Percentiles rank a stretch among this genome's conserved stretches.
phyloP scores from a whole-genome alignment of 805 yeast species.

The Myxozyma geophila region DNA sequence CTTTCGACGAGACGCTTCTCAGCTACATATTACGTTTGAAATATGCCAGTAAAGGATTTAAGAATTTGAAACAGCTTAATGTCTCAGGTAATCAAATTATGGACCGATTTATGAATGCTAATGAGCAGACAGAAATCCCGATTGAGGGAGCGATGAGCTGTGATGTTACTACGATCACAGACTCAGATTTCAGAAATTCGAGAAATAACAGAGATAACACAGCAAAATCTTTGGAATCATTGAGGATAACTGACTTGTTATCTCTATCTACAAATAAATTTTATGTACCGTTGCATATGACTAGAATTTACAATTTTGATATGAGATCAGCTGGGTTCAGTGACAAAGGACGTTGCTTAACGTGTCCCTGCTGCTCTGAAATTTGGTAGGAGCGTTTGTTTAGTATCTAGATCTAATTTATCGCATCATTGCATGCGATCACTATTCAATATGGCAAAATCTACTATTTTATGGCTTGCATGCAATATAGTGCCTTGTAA shows the following conservation, averaged over 20 bases:
- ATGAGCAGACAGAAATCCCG: not conserved
- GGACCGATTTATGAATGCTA: not conserved
- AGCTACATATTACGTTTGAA: not conserved
- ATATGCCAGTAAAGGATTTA: not conserved
- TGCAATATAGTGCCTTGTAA: too few relatives aligned
- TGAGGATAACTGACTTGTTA: not conserved
- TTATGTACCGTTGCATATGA: not conserved
- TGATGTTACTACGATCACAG: not conserved
- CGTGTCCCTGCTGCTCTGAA: conserved; percentile 12
- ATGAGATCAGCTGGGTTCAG: conserved; percentile 3
- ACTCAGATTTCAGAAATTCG: too few relatives aligned
- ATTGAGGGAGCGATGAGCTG: not conserved
- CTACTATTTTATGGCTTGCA: too few relatives aligned
- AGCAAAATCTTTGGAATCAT: too few relatives aligned
- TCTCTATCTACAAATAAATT: too few relatives aligned
- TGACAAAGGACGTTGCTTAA: conserved; percentile 8
- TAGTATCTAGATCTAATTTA: too few relatives aligned
- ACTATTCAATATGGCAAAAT: too few relatives aligned
- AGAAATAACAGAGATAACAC: too few relatives aligned
- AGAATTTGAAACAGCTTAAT: not conserved
- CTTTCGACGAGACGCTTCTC: not conserved
- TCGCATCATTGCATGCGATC: too few relatives aligned
- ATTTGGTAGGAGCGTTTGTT: conserved; percentile 1
- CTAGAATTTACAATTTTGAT: conserved; percentile 16
- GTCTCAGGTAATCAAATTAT: conserved; percentile 2